These are phyloP conservation scores for Rosa rugosa DNA, from an alignment of 306 rosid species.

Conservation along the genomic window DNA sequence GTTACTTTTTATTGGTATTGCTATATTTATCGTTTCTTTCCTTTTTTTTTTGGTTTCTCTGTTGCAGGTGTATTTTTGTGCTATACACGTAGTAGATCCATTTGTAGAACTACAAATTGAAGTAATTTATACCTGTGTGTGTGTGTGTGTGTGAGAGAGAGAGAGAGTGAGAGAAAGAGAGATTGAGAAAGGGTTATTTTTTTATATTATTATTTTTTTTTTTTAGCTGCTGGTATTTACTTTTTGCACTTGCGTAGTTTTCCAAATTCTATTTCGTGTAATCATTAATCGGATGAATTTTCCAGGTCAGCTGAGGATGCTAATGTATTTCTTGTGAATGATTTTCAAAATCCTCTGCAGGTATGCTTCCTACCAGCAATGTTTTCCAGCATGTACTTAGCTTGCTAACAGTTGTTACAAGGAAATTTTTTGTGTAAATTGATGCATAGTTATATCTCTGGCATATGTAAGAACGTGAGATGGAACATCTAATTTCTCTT, in stretches of 20 bases:
- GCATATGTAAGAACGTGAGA: neutral
- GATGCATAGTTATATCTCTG: neutral
- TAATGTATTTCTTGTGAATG: slow-evolving; percentile 81
- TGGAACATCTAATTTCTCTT: neutral
- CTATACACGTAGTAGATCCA: neutral
- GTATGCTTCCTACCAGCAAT: slow-evolving; percentile 32
- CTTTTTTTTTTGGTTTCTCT: neutral
- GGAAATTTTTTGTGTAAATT: neutral
- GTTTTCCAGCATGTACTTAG: neutral
- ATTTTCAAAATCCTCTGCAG: slow-evolving; percentile 94
- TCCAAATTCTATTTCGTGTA: slow-evolving; percentile 18
- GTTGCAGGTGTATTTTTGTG: neutral
- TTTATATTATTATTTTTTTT: neutral
- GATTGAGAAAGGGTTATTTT: neutral
- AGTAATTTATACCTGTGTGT: neutral
- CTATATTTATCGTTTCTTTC: slow-evolving; percentile 5
- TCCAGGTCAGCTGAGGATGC: slow-evolving; percentile 91
- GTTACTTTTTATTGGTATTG: slow-evolving; percentile 23
- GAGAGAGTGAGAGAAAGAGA: too few species aligned
- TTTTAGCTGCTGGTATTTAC: neutral
- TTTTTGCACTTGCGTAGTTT: slow-evolving; percentile 15
- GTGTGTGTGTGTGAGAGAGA: neutral
- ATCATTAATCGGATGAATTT: slow-evolving; percentile 26
- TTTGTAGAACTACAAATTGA: neutral
- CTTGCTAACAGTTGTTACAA: neutral